A percentile compares a stretch with the other conserved stretches of the same genome.
Evolutionary conservation across 2,329 filamentous ascomycete genomes (phyloP).

Genomic region (Cordyceps pruinosa): DNA sequence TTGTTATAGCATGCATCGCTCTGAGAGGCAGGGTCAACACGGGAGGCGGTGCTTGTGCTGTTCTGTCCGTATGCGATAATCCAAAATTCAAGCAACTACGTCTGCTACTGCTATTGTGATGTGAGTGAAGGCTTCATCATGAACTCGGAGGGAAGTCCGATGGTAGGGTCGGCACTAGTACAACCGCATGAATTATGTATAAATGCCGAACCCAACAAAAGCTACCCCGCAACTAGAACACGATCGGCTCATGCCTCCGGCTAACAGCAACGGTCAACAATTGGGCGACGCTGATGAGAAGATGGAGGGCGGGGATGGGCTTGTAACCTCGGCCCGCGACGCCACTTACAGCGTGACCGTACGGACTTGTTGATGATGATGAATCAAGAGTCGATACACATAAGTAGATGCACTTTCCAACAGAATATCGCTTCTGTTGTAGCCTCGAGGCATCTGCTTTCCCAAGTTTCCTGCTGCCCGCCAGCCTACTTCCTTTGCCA

Average conservation of each 20-base stretch:
- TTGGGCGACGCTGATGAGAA: background rate
- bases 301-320: background rate
- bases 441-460: background rate
- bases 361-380: too few relatives aligned
- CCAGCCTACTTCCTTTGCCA: too few relatives aligned
- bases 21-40: slow-evolving; percentile 2
- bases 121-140: background rate
- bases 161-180: background rate
- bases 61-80: slow-evolving; percentile 10
- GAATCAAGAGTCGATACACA: too few relatives aligned
- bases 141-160: background rate
- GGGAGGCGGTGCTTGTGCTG: background rate
- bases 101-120: background rate
- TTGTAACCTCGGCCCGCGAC: background rate
- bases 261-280: too few relatives aligned
- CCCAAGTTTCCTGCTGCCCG: too few relatives aligned
- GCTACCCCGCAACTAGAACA: too few relatives aligned
- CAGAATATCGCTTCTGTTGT: background rate
- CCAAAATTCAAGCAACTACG: background rate
- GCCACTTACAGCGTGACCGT: background rate
- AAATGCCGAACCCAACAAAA: too few relatives aligned
- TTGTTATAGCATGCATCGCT: slow-evolving; percentile 10
- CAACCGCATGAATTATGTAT: too few relatives aligned
- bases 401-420: too few relatives aligned
- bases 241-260: too few relatives aligned